Percentiles rank a stretch among this genome's conserved stretches.
Conservation (phyloP, 164 flowering plant species). For the Magnolia sinica region DNA sequence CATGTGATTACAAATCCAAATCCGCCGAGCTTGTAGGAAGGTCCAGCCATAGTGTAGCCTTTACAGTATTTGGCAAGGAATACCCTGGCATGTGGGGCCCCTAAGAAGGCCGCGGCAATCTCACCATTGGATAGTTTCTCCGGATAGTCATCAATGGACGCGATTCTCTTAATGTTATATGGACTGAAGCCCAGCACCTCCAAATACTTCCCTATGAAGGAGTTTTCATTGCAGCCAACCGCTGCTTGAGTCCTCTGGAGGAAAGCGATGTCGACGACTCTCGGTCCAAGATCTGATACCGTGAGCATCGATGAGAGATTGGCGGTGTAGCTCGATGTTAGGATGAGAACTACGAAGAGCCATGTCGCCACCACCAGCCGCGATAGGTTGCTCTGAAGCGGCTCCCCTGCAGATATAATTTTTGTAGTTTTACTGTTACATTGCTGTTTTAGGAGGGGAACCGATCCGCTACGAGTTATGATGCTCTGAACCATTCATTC, state of each 20-base stretch:
- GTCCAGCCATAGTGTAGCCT: constrained; percentile 21
- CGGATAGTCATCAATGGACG: constrained; percentile 19
- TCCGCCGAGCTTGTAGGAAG: constrained; percentile 14
- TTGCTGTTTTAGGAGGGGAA: too few species aligned
- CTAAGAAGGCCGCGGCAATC: constrained; percentile 39
- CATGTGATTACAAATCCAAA: constrained; percentile 20
- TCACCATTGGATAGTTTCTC: constrained; percentile 26
- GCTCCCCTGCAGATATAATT: constrained; percentile 10
- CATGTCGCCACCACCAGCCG: constrained; percentile 21
- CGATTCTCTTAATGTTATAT: constrained; percentile 15
- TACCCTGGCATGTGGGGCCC: constrained; percentile 33
- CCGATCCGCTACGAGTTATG: too few species aligned
- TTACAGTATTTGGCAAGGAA: constrained; percentile 30
- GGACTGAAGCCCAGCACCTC: constrained; percentile 14
- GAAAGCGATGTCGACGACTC: constrained; percentile 23
- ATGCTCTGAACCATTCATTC: too few species aligned
- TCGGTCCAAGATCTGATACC: constrained; percentile 38
- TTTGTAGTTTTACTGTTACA: too few species aligned
- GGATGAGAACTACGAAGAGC: constrained; percentile 24
- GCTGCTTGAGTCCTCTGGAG: constrained; percentile 22
- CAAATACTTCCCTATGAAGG: constrained; percentile 29
- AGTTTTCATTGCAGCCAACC: constrained; percentile 32
- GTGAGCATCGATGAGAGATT: constrained; percentile 20
- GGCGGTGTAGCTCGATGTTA: constrained; percentile 27
- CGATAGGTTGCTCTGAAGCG: constrained; percentile 16